These are phyloP conservation scores for Penicillium sp. DNA, from an alignment of 2,329 filamentous ascomycete species.

Conservation along the genomic window DNA sequence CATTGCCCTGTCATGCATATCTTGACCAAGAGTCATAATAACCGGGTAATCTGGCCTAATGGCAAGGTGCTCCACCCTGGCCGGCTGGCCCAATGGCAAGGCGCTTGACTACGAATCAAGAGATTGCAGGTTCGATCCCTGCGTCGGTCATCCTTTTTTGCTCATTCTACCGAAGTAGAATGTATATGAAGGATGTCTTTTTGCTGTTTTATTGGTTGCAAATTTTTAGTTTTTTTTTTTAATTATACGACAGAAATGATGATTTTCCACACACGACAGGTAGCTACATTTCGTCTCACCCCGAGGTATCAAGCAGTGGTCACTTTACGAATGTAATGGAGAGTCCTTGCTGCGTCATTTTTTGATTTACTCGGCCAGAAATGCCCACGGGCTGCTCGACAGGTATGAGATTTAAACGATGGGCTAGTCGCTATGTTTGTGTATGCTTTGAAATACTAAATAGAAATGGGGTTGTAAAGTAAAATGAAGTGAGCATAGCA, in stretches of 20 bases:
- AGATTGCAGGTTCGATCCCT: slow-evolving; percentile 51
- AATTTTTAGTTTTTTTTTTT: neutral
- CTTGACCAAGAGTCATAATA: fast-evolving
- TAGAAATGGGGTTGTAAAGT: neutral
- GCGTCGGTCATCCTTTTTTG: slow-evolving; percentile 35
- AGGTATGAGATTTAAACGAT: neutral
- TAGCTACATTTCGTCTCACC: no score
- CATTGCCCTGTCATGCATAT: neutral
- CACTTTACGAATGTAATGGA: no score
- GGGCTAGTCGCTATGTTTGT: neutral
- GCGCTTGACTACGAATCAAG: slow-evolving; percentile 54
- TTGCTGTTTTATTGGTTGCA: neutral
- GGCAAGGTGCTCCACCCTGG: slow-evolving; percentile 45
- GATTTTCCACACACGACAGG: no score
- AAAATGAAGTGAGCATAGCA: neutral
- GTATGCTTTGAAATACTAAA: neutral
- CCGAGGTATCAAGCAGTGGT: no score
- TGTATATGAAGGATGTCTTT: neutral
- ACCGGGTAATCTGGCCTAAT: slow-evolving; percentile 44
- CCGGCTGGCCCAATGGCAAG: slow-evolving; percentile 46
- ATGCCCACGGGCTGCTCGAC: no score
- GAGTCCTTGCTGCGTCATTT: neutral
- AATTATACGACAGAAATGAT: no score
- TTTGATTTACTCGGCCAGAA: neutral
- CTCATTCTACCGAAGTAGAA: fast-evolving